A percentile compares a stretch with the other conserved stretches of the same genome.
These are phyloP conservation scores for Mikania micrantha DNA, from an alignment of 129 eudicot genomes.

Conservation along the genomic window DNA sequence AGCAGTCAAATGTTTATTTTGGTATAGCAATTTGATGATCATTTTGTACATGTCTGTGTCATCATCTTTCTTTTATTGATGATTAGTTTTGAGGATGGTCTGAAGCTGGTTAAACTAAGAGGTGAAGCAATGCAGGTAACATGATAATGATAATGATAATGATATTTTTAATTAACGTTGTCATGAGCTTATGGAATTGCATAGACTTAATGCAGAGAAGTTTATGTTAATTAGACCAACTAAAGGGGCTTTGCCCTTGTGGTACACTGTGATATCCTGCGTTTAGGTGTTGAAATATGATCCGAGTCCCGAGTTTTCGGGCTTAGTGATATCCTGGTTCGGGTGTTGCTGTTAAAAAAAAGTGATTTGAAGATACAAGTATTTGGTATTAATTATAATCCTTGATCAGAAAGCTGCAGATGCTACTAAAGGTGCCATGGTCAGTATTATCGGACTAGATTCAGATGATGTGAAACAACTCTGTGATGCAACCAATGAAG, in stretches of 20 bases:
- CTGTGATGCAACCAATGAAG: conserved; percentile 96
- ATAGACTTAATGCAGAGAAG: too few relatives aligned
- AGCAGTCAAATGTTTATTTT: too few relatives aligned
- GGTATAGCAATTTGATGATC: neutral
- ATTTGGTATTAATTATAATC: neutral
- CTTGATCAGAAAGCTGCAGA: conserved; percentile 83
- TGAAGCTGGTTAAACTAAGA: conserved; percentile 90
- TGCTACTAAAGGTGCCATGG: conserved; percentile 98
- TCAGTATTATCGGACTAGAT: conserved; percentile 88
- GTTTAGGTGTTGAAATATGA: too few relatives aligned
- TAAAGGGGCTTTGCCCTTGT: too few relatives aligned
- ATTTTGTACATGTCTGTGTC: neutral
- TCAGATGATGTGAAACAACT: conserved; percentile 78
- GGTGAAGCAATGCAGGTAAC: conserved; percentile 98
- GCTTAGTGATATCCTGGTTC: too few relatives aligned
- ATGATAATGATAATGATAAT: neutral
- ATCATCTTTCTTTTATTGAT: neutral
- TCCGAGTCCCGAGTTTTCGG: too few relatives aligned
- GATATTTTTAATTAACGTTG: too few relatives aligned
- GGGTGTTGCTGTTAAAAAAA: too few relatives aligned
- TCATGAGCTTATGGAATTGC: too few relatives aligned
- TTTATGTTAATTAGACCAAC: too few relatives aligned
- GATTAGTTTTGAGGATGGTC: conserved; percentile 92
- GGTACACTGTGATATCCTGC: too few relatives aligned
- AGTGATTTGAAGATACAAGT: neutral